Evolutionary conservation across 2,329 filamentous ascomycete species (phyloP).

Genomic region (Colletotrichum orbiculare): DNA sequence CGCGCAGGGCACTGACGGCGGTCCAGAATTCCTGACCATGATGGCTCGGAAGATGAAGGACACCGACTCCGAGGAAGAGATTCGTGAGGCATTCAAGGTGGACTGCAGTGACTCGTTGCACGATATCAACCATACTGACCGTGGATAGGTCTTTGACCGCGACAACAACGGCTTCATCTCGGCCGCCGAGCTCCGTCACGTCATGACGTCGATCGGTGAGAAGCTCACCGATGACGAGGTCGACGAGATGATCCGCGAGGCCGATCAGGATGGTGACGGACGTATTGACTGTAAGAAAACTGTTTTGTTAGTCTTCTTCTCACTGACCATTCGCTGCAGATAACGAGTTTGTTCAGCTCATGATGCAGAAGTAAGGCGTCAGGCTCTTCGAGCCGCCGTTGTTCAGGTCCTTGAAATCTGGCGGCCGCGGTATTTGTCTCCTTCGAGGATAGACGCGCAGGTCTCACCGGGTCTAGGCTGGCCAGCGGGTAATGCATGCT

Average conservation of each 20-base stretch:
- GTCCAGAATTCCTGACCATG: constrained; percentile 90
- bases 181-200: constrained; percentile 86
- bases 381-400: constrained; percentile 26
- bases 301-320: constrained; percentile 24
- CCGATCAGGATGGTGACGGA: constrained; percentile 89
- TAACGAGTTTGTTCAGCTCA: constrained; percentile 93
- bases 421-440: constrained; percentile 11
- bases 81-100: constrained; percentile 89
- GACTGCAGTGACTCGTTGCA: constrained; percentile 1
- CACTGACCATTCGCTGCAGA: constrained; percentile 58
- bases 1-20: constrained; percentile 40
- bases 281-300: constrained; percentile 81
- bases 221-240: constrained; percentile 92
- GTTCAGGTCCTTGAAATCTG: constrained; percentile 10
- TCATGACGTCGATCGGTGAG: constrained; percentile 93
- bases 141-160: constrained; percentile 77
- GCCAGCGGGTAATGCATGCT: constrained; percentile 13
- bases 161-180: constrained; percentile 95
- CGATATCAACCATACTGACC: not conserved
- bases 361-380: constrained; percentile 87
- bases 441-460: constrained; percentile 28
- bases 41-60: constrained; percentile 97
- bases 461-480: constrained; percentile 20
- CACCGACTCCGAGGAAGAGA: constrained; percentile 91
- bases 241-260: constrained; percentile 93